These are phyloP conservation scores for Stereocaulon alpinum DNA, from an alignment of 495 filamentous ascomycete genomes.

Conservation along the genomic window DNA sequence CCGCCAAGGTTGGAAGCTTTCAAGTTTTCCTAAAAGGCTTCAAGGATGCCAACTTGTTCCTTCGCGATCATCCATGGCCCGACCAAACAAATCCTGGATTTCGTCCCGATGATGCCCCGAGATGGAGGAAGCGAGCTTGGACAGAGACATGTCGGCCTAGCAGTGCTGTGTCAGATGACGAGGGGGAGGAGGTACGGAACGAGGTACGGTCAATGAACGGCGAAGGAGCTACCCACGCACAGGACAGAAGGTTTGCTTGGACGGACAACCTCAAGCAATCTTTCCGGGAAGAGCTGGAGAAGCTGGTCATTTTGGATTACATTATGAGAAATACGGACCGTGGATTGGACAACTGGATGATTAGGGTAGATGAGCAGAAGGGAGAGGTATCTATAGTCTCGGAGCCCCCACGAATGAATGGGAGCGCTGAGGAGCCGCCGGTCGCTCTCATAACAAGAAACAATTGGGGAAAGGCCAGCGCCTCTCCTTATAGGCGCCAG, in stretches of 20 bases:
- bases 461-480: conserved; percentile 34
- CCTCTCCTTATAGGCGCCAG: conserved; percentile 64
- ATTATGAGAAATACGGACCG: conserved; percentile 99
- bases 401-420: conserved; percentile 63
- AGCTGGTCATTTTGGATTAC: conserved; percentile 94
- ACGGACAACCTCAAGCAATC: conserved; percentile 80
- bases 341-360: conserved; percentile 99
- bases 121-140: conserved; percentile 69
- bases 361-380: conserved; percentile 78
- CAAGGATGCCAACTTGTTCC: conserved; percentile 91
- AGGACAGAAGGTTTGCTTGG: conserved; percentile 58
- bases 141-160: conserved; percentile 75
- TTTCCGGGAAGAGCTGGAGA: conserved; percentile 92
- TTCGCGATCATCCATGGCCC: conserved; percentile 95
- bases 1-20: conserved; percentile 88
- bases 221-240: conserved; percentile 40
- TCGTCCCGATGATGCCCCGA: conserved; percentile 56
- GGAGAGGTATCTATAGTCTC: conserved; percentile 76
- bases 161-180: conserved; percentile 53
- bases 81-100: conserved; percentile 77
- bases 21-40: conserved; percentile 95
- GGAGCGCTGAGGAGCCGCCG: conserved; percentile 40
- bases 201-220: conserved; percentile 35
- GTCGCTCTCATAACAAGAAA: conserved; percentile 37
- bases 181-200: conserved; percentile 56